Evolutionary conservation across 2,329 filamentous ascomycete genomes (phyloP).

Genomic region (Daldinia sp.): DNA sequence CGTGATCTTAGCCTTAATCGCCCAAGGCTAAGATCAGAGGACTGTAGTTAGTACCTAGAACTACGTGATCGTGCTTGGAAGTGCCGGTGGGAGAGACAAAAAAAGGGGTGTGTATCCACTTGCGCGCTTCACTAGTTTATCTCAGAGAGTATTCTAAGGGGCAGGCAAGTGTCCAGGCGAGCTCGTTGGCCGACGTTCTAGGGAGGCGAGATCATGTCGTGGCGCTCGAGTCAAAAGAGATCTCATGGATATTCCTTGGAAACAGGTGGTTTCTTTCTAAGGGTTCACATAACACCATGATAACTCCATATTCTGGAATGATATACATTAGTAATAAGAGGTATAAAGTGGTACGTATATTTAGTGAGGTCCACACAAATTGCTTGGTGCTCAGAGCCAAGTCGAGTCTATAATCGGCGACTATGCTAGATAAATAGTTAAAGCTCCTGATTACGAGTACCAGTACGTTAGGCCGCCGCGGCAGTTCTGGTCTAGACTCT

Average conservation of each 20-base stretch:
- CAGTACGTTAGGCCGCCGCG: background rate
- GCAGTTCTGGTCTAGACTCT: slow-evolving; percentile 17
- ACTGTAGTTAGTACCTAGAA: background rate
- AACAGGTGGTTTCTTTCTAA: background rate
- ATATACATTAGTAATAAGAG: background rate
- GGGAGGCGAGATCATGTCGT: no score
- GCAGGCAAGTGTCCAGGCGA: no score
- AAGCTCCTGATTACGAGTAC: background rate
- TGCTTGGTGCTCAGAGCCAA: background rate
- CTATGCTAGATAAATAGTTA: background rate
- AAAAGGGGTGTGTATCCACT: background rate
- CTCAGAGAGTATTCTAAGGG: no score
- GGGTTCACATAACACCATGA: background rate
- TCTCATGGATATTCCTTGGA: background rate
- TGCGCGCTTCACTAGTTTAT: background rate
- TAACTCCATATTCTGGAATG: background rate
- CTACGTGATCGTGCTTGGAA: background rate
- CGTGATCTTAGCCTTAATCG: background rate
- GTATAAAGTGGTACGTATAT: background rate
- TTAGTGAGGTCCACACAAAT: background rate
- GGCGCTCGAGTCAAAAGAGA: background rate
- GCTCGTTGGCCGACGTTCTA: no score
- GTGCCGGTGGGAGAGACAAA: background rate
- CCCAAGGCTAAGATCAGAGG: background rate
- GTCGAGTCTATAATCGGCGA: slow-evolving; percentile 7